Evolutionary conservation across 2,329 filamentous ascomycete genomes (phyloP), one percentile per base, ranked within the genome.

Genomic region (Diplodia sapinea): DNA sequence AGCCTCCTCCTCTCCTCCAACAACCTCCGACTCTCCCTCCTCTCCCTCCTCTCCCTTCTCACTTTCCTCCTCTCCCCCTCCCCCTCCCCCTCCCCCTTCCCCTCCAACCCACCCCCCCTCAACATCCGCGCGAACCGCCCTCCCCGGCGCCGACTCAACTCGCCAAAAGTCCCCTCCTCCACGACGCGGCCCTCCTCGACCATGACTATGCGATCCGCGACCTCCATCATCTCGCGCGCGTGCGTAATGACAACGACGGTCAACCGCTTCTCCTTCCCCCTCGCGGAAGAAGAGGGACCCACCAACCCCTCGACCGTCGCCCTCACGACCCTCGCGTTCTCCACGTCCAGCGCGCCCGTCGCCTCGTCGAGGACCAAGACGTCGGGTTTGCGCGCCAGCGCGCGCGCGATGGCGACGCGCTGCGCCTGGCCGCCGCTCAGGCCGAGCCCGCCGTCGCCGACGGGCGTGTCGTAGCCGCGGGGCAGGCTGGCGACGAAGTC

Each of bases 341-440:
- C 86, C 0, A 85, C 83, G 73, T 97, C 94, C 0, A 98, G 82
- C 0, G 91, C 90, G 31, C 89, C 91, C 0, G 94, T 97, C 0
- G 93, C 92, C 79, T 97, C 94, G 73, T 98, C 94, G 1, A 97
- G 80, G 2, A 97, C 85, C 17, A 97, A 80, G 2, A 97, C 82
- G 50, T 85, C 84, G 0, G 93, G 93, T 15, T 84, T 82, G 0
- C 92, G 85, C 0, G 91, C 85, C 0, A 97, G 81, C 0, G 93
- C 93, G 1, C 94, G 84, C 0, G 94, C 93, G 69, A 97, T 93
- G 23, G 89, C 89, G 1, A 97, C 78, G 0, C 93, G 85, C 76
- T 97, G 94, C 0, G 89, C 87, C 76, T 97, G 94, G 0, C 94
- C 94, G 0, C 92, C 93, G 0, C 90, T 93, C 0, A 97, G 78